Evolutionary conservation across 2,329 filamentous ascomycete species (phyloP).

Genomic region (Clonostachys solani): DNA sequence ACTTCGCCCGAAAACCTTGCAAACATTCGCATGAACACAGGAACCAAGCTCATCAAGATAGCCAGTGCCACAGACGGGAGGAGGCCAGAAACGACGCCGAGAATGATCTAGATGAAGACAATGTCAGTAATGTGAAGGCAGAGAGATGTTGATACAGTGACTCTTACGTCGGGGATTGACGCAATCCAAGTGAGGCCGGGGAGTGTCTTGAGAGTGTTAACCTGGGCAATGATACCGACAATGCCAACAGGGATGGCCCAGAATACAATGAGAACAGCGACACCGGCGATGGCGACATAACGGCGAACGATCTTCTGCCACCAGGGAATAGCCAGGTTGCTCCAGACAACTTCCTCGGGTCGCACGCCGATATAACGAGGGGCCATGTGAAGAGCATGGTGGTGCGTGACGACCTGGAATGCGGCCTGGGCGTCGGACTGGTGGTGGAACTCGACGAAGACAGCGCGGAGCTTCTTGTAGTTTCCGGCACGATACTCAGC

Average conservation of each 20-base stretch:
- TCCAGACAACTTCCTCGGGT: constrained; percentile 83
- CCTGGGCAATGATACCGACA: constrained; percentile 81
- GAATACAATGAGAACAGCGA: constrained; percentile 76
- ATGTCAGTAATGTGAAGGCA: background rate
- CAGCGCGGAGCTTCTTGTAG: constrained; percentile 60
- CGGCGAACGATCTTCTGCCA: constrained; percentile 71
- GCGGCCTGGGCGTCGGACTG: constrained; percentile 82
- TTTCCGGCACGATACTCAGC: constrained; percentile 60
- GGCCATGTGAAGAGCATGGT: constrained; percentile 77
- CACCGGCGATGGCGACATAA: constrained; percentile 58
- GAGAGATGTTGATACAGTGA: background rate
- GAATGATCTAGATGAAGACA: constrained; percentile 36
- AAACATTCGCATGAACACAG: constrained; percentile 58
- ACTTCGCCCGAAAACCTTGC: constrained; percentile 78
- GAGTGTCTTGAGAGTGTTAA: constrained; percentile 63
- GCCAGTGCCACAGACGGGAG: constrained; percentile 76
- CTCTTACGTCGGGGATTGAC: constrained; percentile 51
- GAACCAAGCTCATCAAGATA: constrained; percentile 78
- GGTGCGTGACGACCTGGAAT: constrained; percentile 77
- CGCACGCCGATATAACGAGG: constrained; percentile 79
- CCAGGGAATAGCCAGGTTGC: constrained; percentile 65
- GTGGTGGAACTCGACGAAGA: constrained; percentile 89
- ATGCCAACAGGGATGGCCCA: constrained; percentile 75
- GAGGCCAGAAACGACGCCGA: constrained; percentile 79
- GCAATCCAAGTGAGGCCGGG: constrained; percentile 72